Base-by-base conservation (phyloP, 345 rosid genomes). In the Brassica incana region DNA sequence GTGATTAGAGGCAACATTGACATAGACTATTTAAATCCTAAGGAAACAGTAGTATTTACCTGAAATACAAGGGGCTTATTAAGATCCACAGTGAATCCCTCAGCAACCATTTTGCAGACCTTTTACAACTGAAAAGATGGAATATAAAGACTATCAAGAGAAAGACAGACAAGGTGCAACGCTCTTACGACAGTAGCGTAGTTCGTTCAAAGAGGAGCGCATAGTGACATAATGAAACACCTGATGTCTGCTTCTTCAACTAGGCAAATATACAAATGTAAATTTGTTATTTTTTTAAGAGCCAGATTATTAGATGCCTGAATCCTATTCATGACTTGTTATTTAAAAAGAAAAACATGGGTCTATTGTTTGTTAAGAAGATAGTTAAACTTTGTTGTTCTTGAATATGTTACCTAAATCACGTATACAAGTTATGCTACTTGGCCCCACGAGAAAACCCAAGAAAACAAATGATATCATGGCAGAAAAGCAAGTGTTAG, bases 1-100 rank as follows among this genome's bases (percentile, higher is more conserved):
- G 32, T 29, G 32, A 29, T 29, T 29, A 29, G 32, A 8, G n/a
- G 48, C 27, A 56, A 81, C 6, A 20, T 54, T 43, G 38, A 33
- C 8, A 59, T n/a, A 71, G 32, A 63, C 16, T 54, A 52, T 2
- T 25, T 1, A 15, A 62, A 65, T 25, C 15, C 35, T 58, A 27
- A 0, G 8, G 33, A 32, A 69, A 65, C 73, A 65, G 15, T 62
- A 61, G 58, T 52, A 15, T 25, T 58, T 82, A 79, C 90, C 87
- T 84, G 88, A 80, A 75, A 88, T 20, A 88, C 87, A 63, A 88
- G 82, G 71, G 88, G 84, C 81, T 86, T 88, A 70, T 68, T 71
- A 72, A 88, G 80, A 81, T 88, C 87, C 10, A 88, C 87, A 2
- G 83, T 64, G 84, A 88, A 88, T 35, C 78, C 80, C 80, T 78